Conservation (phyloP, 805 yeast genomes). For the Candida tallmaniae region DNA sequence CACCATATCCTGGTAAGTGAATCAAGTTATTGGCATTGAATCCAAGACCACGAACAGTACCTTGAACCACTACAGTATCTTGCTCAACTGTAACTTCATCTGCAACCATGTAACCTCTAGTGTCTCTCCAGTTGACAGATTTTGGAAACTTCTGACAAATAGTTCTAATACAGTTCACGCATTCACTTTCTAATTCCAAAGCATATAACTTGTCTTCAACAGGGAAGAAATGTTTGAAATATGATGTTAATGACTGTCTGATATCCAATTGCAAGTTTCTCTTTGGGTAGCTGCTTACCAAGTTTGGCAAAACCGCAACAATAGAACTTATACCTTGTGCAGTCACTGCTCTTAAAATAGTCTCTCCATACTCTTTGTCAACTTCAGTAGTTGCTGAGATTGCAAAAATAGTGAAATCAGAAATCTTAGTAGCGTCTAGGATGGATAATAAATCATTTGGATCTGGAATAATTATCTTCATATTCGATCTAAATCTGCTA, state of each 20-base stretch:
- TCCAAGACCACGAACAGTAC: slow-evolving; percentile 83
- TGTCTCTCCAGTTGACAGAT: slow-evolving; percentile 85
- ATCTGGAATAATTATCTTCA: slow-evolving; percentile 74
- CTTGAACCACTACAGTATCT: slow-evolving; percentile 55
- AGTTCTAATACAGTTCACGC: slow-evolving; percentile 65
- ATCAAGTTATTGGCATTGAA: slow-evolving; percentile 73
- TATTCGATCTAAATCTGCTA: slow-evolving; percentile 65
- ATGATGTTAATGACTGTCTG: slow-evolving; percentile 40
- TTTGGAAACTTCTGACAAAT: slow-evolving; percentile 86
- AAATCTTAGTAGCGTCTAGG: slow-evolving; percentile 80
- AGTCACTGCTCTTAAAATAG: slow-evolving; percentile 79
- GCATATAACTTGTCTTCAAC: slow-evolving; percentile 72
- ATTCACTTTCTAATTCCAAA: slow-evolving; percentile 63
- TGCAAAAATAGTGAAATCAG: slow-evolving; percentile 90
- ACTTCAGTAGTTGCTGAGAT: slow-evolving; percentile 84
- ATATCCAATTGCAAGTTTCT: slow-evolving; percentile 70
- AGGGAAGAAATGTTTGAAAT: slow-evolving; percentile 46
- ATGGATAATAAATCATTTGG: slow-evolving; percentile 60
- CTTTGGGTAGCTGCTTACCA: slow-evolving; percentile 63
- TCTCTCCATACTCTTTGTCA: slow-evolving; percentile 77
- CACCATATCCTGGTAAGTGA: slow-evolving; percentile 88
- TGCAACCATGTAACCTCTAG: slow-evolving; percentile 83
- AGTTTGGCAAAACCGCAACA: slow-evolving; percentile 72
- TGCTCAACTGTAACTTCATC: slow-evolving; percentile 48
- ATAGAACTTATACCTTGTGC: slow-evolving; percentile 88